A percentile compares a stretch with the other conserved stretches of the same genome.
Evolutionary conservation across 2,329 filamentous ascomycete genomes (phyloP).

Genomic region (Teratosphaeria gauchensis): DNA sequence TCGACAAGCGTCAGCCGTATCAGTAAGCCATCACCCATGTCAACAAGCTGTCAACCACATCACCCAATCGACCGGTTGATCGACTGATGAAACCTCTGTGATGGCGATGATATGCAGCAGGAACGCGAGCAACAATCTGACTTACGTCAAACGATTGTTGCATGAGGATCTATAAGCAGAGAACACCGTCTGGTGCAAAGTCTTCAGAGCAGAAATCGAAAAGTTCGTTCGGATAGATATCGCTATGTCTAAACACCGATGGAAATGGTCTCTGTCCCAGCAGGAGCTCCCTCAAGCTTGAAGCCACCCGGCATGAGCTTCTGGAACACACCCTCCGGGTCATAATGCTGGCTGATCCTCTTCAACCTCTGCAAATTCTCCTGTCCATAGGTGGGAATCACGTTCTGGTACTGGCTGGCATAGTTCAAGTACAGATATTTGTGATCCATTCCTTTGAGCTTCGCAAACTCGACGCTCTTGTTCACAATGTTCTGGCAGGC

Average conservation of each 20-base stretch:
- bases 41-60: no score
- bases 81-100: no score
- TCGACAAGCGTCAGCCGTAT: no score
- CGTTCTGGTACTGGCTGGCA: slow-evolving; percentile 12
- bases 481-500: slow-evolving; percentile 7
- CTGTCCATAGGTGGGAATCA: slow-evolving; percentile 12
- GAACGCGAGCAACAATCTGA: no score
- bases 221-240: background rate
- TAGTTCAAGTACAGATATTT: slow-evolving; percentile 14
- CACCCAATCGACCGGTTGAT: no score
- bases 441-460: slow-evolving; percentile 3
- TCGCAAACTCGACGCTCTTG: background rate
- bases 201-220: no score
- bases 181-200: no score
- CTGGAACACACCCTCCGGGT: slow-evolving; percentile 14
- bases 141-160: no score
- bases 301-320: slow-evolving; percentile 14
- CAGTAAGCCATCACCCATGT: no score
- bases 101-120: no score
- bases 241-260: background rate
- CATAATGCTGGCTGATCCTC: slow-evolving; percentile 9
- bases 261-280: background rate
- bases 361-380: slow-evolving; percentile 10
- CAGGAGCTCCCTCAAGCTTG: slow-evolving; percentile 5
- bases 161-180: no score